Base-by-base conservation (phyloP, 2,329 filamentous ascomycete species). In the Diplodia intermedia region DNA sequence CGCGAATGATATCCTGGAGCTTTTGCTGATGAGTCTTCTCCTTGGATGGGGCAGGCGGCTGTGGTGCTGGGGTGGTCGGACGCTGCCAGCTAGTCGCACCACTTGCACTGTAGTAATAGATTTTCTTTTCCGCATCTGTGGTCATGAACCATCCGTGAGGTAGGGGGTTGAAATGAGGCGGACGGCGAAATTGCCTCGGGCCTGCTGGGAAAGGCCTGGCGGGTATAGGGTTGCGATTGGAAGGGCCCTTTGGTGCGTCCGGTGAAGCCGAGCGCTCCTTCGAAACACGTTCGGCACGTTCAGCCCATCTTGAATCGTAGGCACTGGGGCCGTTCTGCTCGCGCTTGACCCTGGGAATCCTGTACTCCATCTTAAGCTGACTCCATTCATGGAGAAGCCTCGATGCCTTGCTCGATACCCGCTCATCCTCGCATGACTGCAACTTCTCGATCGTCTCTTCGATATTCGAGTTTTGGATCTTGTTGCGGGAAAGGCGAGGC, bases 381-480 rank as follows among this genome's bases (percentile, higher is more conserved):
- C 90, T 91, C 95, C 95, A 99, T 71, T 90, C 90, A 9, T 92
- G 88, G 33, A 97, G 82, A 43, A 99, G 83, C 55, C 86, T 85
- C 66, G 86, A 86, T 5, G 94, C 89, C 74, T 90, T 90, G 23
- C 86, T 85, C 31, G 89, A 86, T 23, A 99, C 92, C 69, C 91
- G 86, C 70, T 92, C 88, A 75, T 97, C 90, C 9, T 89, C 88
- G 20, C 88, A 91, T 14, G 81, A 81, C 1, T 85, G 86, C 63
- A 98, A 82, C 3, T 86, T 85, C 74, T 92, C 84, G 52, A 99
- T 86, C 0, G 91, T 90, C 2, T 89, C 85, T 78, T 98, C 95
- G 70, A 99, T 97, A 74, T 97, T 97, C 9, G 95, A 97, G 75
- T 97, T 94, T 71, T 92, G 90, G 69, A 99, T 97, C 81, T 99